Conservation (phyloP, 768 basidiomycete genomes). For the Psilocybe cyanescens region DNA sequence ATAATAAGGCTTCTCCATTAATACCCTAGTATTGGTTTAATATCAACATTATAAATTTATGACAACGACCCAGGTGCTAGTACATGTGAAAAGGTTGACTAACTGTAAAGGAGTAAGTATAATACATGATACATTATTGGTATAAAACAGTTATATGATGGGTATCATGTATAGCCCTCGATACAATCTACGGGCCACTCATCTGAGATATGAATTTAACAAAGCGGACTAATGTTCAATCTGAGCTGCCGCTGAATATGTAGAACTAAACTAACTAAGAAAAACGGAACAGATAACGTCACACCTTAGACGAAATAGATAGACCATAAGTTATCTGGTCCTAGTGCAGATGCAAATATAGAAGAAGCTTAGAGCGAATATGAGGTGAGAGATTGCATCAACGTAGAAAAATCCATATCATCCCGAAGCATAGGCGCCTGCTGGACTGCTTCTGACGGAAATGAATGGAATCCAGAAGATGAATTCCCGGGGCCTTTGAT, state of each 20-base stretch:
- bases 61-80: neutral
- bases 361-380: constrained; percentile 28
- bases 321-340: constrained; percentile 6
- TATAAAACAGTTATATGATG: neutral
- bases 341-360: neutral
- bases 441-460: constrained; percentile 19
- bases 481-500: constrained; percentile 19
- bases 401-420: constrained; percentile 36
- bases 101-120: constrained; percentile 4
- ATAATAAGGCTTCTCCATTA: neutral
- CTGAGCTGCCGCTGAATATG: neutral
- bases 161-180: constrained; percentile 3
- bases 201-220: neutral
- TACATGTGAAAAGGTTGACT: neutral
- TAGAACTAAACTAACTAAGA: neutral
- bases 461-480: constrained; percentile 26
- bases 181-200: neutral
- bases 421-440: constrained; percentile 29
- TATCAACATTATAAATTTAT: too few relatives aligned
- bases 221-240: neutral
- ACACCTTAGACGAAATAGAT: neutral
- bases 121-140: constrained; percentile 2
- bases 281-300: neutral
- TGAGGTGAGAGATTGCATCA: constrained; percentile 36
- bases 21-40: too few relatives aligned